Base-by-base conservation (phyloP, 164 flowering plant genomes). In the Tetracentron sinense region DNA sequence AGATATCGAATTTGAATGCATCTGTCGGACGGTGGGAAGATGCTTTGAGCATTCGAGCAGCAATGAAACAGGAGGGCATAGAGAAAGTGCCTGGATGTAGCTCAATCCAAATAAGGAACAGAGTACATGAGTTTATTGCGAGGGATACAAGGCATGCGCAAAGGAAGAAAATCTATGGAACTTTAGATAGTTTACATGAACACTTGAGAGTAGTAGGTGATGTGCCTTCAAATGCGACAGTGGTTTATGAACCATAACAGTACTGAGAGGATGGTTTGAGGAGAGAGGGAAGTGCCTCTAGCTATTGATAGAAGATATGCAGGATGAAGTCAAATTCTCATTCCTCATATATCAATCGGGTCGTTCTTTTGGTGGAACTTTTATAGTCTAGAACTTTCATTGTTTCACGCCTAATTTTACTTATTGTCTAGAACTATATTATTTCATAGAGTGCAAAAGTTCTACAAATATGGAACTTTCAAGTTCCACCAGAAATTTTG, bases 11-110 rank as follows among this genome's bases (percentile, higher is more conserved):
- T 66, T 51, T 73, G 51, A 82, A 81, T 70, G 81, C 85, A 14
- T 77, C 77, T 20, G 42, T 60, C 2, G 78, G 80, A 31, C 69
- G 38, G 22, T 75, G 83, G 83, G 65, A 71, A 38, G 74, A 71
- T 71, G 82, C 65, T 53, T 58, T 67, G 58, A 72, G 48, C 58
- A 53, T 65, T 48, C 67, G 82, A 54, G 48, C 64, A 0, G 64
- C 57, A 26, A 78, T 78, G 82, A 77, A 73, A 77, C 65, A 78
- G 51, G 71, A 68, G 33, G 75, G 76, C 7, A 42, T 74, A 20
- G 83, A 76, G 65, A 83, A 81, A 50, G 73, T 74, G 35, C 83
- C 82, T 25, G 84, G 85, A 42, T 81, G 88, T 70, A 83, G 85
- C 70, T 78, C 76, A 60, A 78, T 84, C 25, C 81, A 84, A 67